phyloP scores from a whole-genome alignment of 345 rosid genomes.

The Kandelia obovata region DNA sequence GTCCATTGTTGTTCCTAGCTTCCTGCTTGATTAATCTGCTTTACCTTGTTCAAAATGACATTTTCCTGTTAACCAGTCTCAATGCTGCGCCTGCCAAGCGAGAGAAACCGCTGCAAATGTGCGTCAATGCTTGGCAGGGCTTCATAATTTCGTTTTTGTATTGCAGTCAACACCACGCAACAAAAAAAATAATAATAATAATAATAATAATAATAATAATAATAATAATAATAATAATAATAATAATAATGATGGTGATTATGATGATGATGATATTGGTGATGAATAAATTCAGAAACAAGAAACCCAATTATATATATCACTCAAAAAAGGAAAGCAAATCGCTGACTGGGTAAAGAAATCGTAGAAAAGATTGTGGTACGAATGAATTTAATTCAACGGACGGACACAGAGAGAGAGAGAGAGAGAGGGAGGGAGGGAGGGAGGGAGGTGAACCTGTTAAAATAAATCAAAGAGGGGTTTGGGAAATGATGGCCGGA shows the following conservation, averaged over 20 bases:
- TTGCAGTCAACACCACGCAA: neutral
- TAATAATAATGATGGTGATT: no score
- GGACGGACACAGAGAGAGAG: neutral
- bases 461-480: neutral
- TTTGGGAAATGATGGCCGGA: neutral
- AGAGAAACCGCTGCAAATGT: conserved; percentile 90
- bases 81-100: conserved; percentile 91
- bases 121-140: conserved; percentile 96
- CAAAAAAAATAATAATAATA: neutral
- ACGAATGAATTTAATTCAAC: neutral
- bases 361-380: no score
- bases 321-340: no score
- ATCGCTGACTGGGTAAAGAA: no score
- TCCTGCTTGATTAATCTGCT: neutral
- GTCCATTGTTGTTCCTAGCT: neutral
- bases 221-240: no score
- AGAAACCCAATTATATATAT: neutral
- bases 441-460: neutral
- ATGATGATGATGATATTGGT: no score
- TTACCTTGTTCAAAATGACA: neutral
- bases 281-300: no score
- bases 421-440: neutral
- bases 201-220: no score
- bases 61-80: conserved; percentile 66
- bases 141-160: conserved; percentile 70